These are phyloP conservation scores for Mangifera indica DNA, from an alignment of 345 rosid species.

Conservation along the genomic window DNA sequence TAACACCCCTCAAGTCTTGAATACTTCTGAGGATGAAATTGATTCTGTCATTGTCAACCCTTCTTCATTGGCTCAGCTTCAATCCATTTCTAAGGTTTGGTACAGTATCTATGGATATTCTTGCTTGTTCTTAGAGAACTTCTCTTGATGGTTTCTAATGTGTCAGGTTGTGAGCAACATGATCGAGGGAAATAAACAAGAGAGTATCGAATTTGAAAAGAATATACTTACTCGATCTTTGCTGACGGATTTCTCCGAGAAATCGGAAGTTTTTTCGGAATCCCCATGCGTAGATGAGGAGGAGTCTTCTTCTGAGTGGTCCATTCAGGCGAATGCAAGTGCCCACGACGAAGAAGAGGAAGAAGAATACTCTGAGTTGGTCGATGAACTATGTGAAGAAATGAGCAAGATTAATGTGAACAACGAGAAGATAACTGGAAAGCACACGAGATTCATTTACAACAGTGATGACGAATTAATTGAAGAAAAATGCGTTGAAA, in stretches of 20 bases:
- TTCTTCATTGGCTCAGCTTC: constrained; percentile 44
- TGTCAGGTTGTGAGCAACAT: constrained; percentile 38
- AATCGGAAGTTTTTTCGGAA: constrained; percentile 36
- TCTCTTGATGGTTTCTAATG: background rate
- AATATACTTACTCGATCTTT: constrained; percentile 52
- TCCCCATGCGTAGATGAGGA: constrained; percentile 53
- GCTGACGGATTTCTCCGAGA: constrained; percentile 75
- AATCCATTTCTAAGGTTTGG: constrained; percentile 46
- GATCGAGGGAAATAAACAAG: constrained; percentile 31
- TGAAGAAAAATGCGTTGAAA: constrained; percentile 9
- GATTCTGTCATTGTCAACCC: constrained; percentile 21
- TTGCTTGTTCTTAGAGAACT: background rate
- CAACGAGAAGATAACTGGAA: constrained; percentile 38
- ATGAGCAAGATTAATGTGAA: constrained; percentile 42
- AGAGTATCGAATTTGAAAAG: constrained; percentile 44
- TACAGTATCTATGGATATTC: background rate
- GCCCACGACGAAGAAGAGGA: constrained; percentile 49
- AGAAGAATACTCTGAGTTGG: constrained; percentile 29
- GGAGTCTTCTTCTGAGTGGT: constrained; percentile 56
- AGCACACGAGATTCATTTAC: constrained; percentile 64
- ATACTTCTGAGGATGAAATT: constrained; percentile 25
- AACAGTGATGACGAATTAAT: constrained; percentile 71
- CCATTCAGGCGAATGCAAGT: constrained; percentile 75
- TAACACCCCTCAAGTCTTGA: constrained; percentile 62
- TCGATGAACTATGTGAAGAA: constrained; percentile 55